Conservation (phyloP, 2,329 filamentous ascomycete species). For the Xylariaceae sp. region DNA sequence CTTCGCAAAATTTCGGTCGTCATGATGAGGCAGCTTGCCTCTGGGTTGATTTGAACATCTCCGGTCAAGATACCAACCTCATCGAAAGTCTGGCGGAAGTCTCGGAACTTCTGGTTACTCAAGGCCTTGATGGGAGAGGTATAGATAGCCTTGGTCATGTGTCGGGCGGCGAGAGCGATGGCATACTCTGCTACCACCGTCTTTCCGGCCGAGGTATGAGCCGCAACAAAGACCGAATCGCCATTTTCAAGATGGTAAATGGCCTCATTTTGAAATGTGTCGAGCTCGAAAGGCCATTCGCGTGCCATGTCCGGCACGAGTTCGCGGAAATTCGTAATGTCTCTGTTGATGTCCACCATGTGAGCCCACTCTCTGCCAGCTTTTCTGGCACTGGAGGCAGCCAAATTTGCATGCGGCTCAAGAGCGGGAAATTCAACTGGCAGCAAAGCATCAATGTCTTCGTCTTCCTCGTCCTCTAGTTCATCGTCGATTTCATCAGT, state of each 20-base stretch:
- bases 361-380: constrained; percentile 91
- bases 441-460: constrained; percentile 78
- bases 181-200: constrained; percentile 98
- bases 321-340: constrained; percentile 90
- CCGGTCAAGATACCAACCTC: constrained; percentile 96
- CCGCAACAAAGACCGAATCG: constrained; percentile 96
- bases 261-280: constrained; percentile 97
- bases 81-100: constrained; percentile 85
- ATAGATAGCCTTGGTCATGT: constrained; percentile 99
- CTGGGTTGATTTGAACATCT: constrained; percentile 95
- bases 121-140: constrained; percentile 97
- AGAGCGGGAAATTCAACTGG: constrained; percentile 91
- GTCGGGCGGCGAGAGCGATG: constrained; percentile 91
- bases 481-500: constrained; percentile 30
- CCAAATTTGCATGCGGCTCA: constrained; percentile 75
- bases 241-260: constrained; percentile 96
- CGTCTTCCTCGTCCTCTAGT: constrained; percentile 43
- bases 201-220: constrained; percentile 96
- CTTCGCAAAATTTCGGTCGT: constrained; percentile 96
- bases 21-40: constrained; percentile 98
- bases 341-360: constrained; percentile 92
- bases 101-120: constrained; percentile 97
- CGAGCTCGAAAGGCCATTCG: constrained; percentile 94
- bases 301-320: constrained; percentile 94
- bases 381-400: constrained; percentile 67